Evolutionary conservation across 805 yeast genomes (phyloP), one percentile per base, ranked within the genome.

Genomic region (Sugiyamaella americana): DNA sequence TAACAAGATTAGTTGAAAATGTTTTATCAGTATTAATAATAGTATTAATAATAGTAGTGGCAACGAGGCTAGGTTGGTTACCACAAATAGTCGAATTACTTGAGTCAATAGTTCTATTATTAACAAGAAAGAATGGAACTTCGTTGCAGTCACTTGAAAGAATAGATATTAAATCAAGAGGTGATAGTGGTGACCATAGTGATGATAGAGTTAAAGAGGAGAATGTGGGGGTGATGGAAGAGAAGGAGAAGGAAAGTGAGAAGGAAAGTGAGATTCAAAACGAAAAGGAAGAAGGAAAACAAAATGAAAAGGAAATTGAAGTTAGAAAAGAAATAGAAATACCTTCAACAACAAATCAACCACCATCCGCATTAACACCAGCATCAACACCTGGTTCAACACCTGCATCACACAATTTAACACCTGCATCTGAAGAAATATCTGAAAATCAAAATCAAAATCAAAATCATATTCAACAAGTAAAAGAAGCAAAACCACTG

Each of bases 21-120:
- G 58, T 72, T 2, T 43, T 70, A 34, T 60, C 71, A 44, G 52
- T 71, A n/a, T 30, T 66, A 3, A 49, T 70, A 2, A 52, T 70
- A 8, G 51, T 44, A 1, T 47, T 55, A 5, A 26, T 63, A 1
- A 44, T 62, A 3, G 52, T 62, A 5, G 52, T 68, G 1, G 62
- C 58, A 11, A 32, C 56, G 2, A 39, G 56, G 37, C 40, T 58
- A 20, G 59, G 59, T 5, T 52, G 54, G 51, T 44, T 55, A 22
- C 61, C 61, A 1, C 58, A 56, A 35, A 21, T 57, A 11, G 51
- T 52, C 22, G 58, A 54, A 34, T 34, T 55, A 11, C 37, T 55
- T 16, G 58, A 55, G 23, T 49, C 52, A 4, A 29, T 51, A 24
- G 16, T 44, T 3, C 34, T 47, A 11, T n/a, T 51, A 23, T 26